Evolutionary conservation across 305 asterid species (phyloP).

Genomic region (Fraxinus velutina): DNA sequence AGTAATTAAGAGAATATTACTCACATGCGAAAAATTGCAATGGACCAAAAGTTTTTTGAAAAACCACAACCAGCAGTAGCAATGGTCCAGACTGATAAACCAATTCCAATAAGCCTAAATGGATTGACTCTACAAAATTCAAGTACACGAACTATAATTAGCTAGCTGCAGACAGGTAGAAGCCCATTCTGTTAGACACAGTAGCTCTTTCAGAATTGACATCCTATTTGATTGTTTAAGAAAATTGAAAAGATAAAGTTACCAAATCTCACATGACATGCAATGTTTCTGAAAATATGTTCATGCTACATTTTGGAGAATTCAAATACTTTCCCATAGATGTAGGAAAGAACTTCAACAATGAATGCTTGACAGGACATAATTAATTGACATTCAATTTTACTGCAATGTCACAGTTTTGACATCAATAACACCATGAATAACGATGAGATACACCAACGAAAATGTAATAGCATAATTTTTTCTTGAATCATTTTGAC

Average conservation of each 20-base stretch:
- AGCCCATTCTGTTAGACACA: neutral
- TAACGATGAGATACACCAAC: neutral
- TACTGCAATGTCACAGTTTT: neutral
- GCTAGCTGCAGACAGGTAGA: neutral
- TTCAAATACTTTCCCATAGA: neutral
- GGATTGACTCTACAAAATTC: slow-evolving; percentile 76
- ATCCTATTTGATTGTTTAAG: neutral
- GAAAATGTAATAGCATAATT: neutral
- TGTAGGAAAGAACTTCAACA: neutral
- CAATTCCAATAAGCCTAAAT: slow-evolving; percentile 93
- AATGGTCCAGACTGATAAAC: slow-evolving; percentile 83
- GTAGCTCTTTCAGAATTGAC: neutral
- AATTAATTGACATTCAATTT: neutral
- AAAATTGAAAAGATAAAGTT: neutral
- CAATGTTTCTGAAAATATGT: neutral
- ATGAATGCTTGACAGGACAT: neutral
- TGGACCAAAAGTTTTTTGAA: slow-evolving; percentile 79
- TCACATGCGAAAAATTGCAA: slow-evolving; percentile 79
- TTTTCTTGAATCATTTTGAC: neutral
- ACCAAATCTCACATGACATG: neutral
- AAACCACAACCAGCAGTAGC: slow-evolving; percentile 85
- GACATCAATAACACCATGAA: neutral
- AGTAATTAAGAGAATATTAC: slow-evolving; percentile 28
- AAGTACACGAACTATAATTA: slow-evolving; percentile 15
- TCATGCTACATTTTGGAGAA: neutral